phyloP scores from a whole-genome alignment of 1,284 basidiomycete genomes.

The Moesziomyces sp. region DNA sequence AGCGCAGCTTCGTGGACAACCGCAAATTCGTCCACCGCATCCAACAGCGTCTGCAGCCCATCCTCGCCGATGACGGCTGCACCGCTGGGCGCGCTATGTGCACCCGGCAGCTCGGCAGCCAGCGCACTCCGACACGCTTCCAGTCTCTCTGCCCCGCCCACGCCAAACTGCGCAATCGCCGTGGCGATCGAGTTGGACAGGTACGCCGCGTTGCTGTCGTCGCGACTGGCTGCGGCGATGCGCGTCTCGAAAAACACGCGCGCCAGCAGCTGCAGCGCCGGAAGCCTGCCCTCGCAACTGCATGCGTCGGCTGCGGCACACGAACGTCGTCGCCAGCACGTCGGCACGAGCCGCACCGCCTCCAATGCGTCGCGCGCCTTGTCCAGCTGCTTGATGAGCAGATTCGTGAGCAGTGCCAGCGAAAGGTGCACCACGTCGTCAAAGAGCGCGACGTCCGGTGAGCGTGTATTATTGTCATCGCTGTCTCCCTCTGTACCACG shows the following conservation, averaged over 20 bases:
- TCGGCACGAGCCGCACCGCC: conserved; percentile 7
- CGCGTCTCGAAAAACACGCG: conserved; percentile 38
- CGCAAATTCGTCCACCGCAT: conserved; percentile 48
- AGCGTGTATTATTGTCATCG: background rate
- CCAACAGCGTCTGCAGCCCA: conserved; percentile 27
- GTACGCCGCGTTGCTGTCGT: conserved; percentile 40
- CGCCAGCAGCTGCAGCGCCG: conserved; percentile 20
- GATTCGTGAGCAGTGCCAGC: conserved; percentile 41
- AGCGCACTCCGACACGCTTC: conserved; percentile 11
- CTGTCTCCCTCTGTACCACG: background rate
- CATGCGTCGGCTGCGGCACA: conserved; percentile 10
- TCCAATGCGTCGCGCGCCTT: conserved; percentile 26
- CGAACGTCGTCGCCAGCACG: conserved; percentile 24
- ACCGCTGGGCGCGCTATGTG: background rate
- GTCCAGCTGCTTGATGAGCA: conserved; percentile 44
- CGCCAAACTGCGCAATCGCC: conserved; percentile 41
- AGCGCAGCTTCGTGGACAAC: conserved; percentile 31
- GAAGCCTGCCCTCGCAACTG: conserved; percentile 8
- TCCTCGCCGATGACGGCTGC: conserved; percentile 4
- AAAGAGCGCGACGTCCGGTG: conserved; percentile 9
- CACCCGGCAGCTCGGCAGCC: conserved; percentile 10
- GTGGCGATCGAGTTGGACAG: conserved; percentile 51
- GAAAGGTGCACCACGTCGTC: conserved; percentile 47
- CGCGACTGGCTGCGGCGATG: conserved; percentile 12
- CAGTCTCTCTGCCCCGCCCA: conserved; percentile 15